Evolutionary conservation across 805 yeast species (phyloP), one percentile per base, ranked within the genome.

Genomic region (Grigorovia yakushimaensis): DNA sequence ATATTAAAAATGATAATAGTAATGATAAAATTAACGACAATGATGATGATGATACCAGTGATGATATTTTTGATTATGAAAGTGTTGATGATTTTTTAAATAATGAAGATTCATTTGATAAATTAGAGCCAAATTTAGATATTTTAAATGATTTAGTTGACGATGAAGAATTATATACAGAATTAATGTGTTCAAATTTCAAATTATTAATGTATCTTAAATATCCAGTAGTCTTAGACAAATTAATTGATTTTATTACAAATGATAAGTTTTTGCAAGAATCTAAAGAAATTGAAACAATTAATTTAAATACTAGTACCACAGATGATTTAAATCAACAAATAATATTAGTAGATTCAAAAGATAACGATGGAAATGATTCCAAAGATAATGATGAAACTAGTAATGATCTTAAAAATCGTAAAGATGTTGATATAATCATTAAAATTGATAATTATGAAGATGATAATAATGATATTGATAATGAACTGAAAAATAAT

Each of bases 201-300:
- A 82, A 83, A 60, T 73, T 91, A 44, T 72, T 89, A 38, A 94
- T 87, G 58, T 81, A 81, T 56, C 70, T 91, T 47, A 74, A 91
- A 53, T 85, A 85, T 61, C 88, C 91, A n/a, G 84, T 81, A 45
- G 77, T 86, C 17, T 64, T 91, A 50, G 73, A 71, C 48, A 77
- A 79, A 49, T 73, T 91, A 48, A 79, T 89, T 21, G 79, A 81
- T 40, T 79, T 78, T 57, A 75, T 88, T 41, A 79, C 81, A 9
- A 64, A 65, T 21, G 74, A 70, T 37, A 61, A 59, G n/a, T 58
- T 66, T 23, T 59, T 61, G 19, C 55, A 53, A 37, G 64, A 60
- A n/a, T 35, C 45, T 8, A 41, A 38, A 15, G 40, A 42, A 33
- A 41, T 41, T 13, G 45, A 48, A 13, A 22, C 15, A 30, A 30